Base-by-base conservation (phyloP, 352 stramenopile genomes). In the Phytophthora colocasiae region DNA sequence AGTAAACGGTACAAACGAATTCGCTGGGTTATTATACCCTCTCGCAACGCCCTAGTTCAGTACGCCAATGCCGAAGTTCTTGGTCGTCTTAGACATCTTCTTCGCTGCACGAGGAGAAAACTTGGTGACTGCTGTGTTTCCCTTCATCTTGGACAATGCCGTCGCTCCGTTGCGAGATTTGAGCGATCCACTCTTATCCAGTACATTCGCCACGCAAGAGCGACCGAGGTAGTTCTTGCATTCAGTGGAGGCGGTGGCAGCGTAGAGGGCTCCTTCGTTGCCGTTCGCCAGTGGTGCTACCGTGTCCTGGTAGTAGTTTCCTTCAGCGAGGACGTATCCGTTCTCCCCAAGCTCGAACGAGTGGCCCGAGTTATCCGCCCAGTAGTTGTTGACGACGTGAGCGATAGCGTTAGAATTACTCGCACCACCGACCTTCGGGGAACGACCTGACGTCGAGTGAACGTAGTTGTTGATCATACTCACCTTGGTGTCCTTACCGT, bases 401-500 rank as follows among this genome's bases (percentile, higher is more conserved):
- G 69, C 77, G 6, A 69, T 63, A 15, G 36, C 50, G 50, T 58
- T 58, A 1, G 36, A n/a, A 6, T 47, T 34, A 24, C 49, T 56
- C 31, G 31, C 41, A n/a, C 54, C 63, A 3, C 64, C 64, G 22
- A 73, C 58, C 70, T 81, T 81, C 1, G 73, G 73, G 3, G 66
- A 71, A 11, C 62, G 51, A 57, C 45, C 59, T 40, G 62, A 69
- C 3, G 62, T 69, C n/a, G 53, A 64, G 53, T 69, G 62, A n/a
- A 69, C 56, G 53, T 64, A 78, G 59, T 81, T 81, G 56, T 75
- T 75, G 55, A 75, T n/a, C 48, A 81, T 65, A 39, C 58, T 81
- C 17, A 81, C 57, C 10, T 56, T 54, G 55, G 66, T 63, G 29
- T 39, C 34, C 31, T 36, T 36, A 36, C 67, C 67, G 47, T 74